These are phyloP conservation scores for Plectranthus barbatus DNA, from an alignment of 257 asterid species.

Conservation along the genomic window DNA sequence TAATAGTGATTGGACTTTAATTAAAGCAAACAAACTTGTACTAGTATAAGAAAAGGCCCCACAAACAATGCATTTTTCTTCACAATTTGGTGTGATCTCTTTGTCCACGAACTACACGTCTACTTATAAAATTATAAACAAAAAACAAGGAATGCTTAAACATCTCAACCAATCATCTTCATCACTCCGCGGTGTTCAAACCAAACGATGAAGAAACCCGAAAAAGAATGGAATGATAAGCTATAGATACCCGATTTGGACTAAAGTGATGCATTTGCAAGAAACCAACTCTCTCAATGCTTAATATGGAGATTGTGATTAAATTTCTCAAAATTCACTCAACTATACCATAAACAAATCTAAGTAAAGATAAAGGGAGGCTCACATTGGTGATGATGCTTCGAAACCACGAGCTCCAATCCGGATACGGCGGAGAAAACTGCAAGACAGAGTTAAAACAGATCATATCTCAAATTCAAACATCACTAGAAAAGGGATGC, in stretches of 20 bases:
- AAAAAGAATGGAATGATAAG: neutral
- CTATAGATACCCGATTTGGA: constrained; percentile 13
- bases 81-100: constrained; percentile 30
- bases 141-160: constrained; percentile 7
- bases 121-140: neutral
- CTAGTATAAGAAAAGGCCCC: constrained; percentile 30
- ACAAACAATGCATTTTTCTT: constrained; percentile 31
- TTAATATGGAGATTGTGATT: neutral
- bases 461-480: neutral
- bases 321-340: neutral
- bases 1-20: constrained; percentile 37
- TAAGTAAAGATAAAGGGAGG: constrained; percentile 1
- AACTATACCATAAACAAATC: constrained; percentile 1
- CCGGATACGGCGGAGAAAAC: constrained; percentile 99
- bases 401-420: constrained; percentile 75
- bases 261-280: constrained; percentile 3
- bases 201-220: too few relatives aligned
- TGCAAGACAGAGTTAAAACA: constrained; percentile 28
- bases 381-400: constrained; percentile 88
- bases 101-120: constrained; percentile 32
- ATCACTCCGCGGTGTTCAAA: too few relatives aligned
- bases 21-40: constrained; percentile 34
- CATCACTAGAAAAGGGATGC: neutral
- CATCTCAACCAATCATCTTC: constrained; percentile 3
- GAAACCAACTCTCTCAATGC: neutral